Conservation (phyloP, 345 rosid species). For the Hirschfeldia incana region DNA sequence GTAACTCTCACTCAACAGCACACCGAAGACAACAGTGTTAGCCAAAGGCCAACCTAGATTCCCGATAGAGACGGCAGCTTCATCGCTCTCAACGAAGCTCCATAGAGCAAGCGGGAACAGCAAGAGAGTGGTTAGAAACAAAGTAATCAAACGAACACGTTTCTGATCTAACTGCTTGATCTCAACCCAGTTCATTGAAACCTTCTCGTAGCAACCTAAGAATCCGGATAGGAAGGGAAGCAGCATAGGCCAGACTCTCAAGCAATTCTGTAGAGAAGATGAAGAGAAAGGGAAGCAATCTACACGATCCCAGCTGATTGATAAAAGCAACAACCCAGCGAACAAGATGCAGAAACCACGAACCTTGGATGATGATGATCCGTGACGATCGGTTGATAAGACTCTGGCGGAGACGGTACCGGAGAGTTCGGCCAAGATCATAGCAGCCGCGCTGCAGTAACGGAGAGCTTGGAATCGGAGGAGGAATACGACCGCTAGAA, state of each 20-base stretch:
- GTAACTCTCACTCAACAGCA: constrained; percentile 74
- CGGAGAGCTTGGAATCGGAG: constrained; percentile 87
- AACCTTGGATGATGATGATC: constrained; percentile 36
- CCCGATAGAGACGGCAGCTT: constrained; percentile 52
- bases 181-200: constrained; percentile 66
- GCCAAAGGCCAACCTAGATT: constrained; percentile 87
- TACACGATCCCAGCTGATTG: constrained; percentile 86
- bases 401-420: constrained; percentile 74
- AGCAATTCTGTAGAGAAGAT: constrained; percentile 49
- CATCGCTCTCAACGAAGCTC: constrained; percentile 53
- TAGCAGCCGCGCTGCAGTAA: constrained; percentile 88
- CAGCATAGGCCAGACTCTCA: constrained; percentile 80
- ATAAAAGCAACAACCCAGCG: constrained; percentile 64
- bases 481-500: constrained; percentile 67
- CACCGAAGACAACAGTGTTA: constrained; percentile 88
- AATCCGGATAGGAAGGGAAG: constrained; percentile 87
- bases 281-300: constrained; percentile 76
- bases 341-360: constrained; percentile 66
- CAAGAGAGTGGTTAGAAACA: constrained; percentile 63
- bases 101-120: constrained; percentile 73
- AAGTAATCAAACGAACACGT: constrained; percentile 65
- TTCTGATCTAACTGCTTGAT: constrained; percentile 65
- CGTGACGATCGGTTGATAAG: neutral
- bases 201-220: constrained; percentile 79
- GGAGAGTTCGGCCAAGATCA: constrained; percentile 88